phyloP scores from a whole-genome alignment of 345 rosid genomes.

The Lumnitzera racemosa region DNA sequence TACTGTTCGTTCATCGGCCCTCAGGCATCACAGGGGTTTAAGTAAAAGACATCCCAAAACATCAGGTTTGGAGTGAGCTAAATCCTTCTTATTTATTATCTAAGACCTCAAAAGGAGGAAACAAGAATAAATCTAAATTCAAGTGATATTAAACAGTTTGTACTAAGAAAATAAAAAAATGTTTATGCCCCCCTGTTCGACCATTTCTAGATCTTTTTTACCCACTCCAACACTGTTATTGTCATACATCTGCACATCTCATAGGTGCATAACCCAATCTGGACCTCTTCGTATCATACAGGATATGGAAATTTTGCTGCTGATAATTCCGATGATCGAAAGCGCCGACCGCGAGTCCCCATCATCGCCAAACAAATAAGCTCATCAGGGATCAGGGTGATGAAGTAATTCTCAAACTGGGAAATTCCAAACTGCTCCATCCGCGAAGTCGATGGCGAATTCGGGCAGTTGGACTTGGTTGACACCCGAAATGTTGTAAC shows the following conservation, averaged over 20 bases:
- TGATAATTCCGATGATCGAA: slow-evolving; percentile 86
- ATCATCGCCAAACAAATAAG: slow-evolving; percentile 76
- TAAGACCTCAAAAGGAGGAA: too few species aligned
- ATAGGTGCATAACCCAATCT: slow-evolving; percentile 82
- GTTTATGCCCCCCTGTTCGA: background rate
- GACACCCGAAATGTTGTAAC: slow-evolving; percentile 78
- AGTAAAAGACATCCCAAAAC: too few species aligned
- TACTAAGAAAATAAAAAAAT: background rate
- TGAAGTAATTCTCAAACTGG: slow-evolving; percentile 80
- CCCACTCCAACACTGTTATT: background rate
- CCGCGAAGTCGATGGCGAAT: slow-evolving; percentile 55
- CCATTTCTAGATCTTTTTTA: background rate
- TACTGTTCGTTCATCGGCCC: too few species aligned
- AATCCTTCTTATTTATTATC: too few species aligned
- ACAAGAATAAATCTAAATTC: too few species aligned
- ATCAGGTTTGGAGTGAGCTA: too few species aligned
- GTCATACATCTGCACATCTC: slow-evolving; percentile 63
- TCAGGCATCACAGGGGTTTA: too few species aligned
- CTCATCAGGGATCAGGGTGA: slow-evolving; percentile 45
- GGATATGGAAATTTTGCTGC: slow-evolving; percentile 89
- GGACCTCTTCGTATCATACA: slow-evolving; percentile 79
- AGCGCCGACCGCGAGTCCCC: slow-evolving; percentile 66
- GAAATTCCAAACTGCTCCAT: slow-evolving; percentile 86
- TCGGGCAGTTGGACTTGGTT: slow-evolving; percentile 56
- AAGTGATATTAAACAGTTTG: background rate